A percentile compares a stretch with the other conserved stretches of the same genome.
These are phyloP conservation scores for Penicillium riverlandense DNA, from an alignment of 495 filamentous ascomycete genomes.

Conservation along the genomic window DNA sequence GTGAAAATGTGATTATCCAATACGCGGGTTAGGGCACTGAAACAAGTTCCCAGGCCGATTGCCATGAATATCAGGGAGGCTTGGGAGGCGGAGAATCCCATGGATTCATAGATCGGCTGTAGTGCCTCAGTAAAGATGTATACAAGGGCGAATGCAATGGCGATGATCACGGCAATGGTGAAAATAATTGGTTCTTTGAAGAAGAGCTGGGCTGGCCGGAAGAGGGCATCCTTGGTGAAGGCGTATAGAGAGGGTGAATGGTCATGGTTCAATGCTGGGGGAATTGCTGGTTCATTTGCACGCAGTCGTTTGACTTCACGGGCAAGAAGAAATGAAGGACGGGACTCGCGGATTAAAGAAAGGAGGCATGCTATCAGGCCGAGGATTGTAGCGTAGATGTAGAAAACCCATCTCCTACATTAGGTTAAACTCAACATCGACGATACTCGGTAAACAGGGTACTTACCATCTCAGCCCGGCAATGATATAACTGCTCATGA, in stretches of 20 bases:
- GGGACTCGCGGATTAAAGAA: slow-evolving; percentile 33
- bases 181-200: slow-evolving; percentile 45
- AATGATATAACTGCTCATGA: slow-evolving; percentile 36
- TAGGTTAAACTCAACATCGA: neutral
- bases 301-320: slow-evolving; percentile 22
- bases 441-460: too few relatives aligned
- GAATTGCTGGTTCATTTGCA: slow-evolving; percentile 13
- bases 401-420: slow-evolving; percentile 39
- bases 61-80: slow-evolving; percentile 41
- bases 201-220: slow-evolving; percentile 37
- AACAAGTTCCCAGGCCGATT: slow-evolving; percentile 32
- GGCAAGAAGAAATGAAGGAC: slow-evolving; percentile 34
- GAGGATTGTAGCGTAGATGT: slow-evolving; percentile 32
- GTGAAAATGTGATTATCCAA: slow-evolving; percentile 30
- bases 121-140: slow-evolving; percentile 49
- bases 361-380: slow-evolving; percentile 26
- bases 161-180: slow-evolving; percentile 36
- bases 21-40: slow-evolving; percentile 36
- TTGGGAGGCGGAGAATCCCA: slow-evolving; percentile 27
- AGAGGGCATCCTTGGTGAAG: slow-evolving; percentile 34
- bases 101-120: slow-evolving; percentile 33
- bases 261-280: slow-evolving; percentile 34
- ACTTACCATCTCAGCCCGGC: slow-evolving; percentile 26
- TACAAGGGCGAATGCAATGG: slow-evolving; percentile 41
- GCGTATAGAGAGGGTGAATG: slow-evolving; percentile 26